Evolutionary conservation across 148 eudicot genomes (phyloP), one percentile per base, ranked within the genome.

Genomic region (Vaccinium myrtillus): DNA sequence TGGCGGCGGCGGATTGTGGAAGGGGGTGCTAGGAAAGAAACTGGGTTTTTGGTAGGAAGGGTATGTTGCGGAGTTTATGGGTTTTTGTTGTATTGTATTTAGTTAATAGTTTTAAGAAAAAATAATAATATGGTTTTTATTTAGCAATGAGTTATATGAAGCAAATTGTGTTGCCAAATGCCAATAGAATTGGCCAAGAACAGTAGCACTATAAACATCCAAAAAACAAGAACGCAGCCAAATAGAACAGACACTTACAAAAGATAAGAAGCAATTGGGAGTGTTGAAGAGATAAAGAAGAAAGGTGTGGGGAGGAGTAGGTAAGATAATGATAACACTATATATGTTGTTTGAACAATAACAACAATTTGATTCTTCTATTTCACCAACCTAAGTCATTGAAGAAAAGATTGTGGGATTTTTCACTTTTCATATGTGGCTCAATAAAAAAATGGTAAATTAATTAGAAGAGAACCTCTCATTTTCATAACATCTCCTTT

Each of bases 301-400:
- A 48, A 79, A 79, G 13, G 67, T 11, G n/a, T 23, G 21, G 15
- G 67, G 82, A 30, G n/a, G n/a, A 78, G 67, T 30, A 32, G 82
- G 67, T 21, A 32, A 79, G 82, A 56, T 30, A 21, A n/a, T 9
- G 32, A 39, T 54, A 65, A 56, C 25, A 1, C 18, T 30, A 78
- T 32, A 32, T 32, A 32, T 53, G 36, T 27, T 25, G 21, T 49
- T 49, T 49, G 56, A 49, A 49, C 8, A 77, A 50, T 49, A 23
- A 49, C 56, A 77, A 77, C 69, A 61, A 23, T 77, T 56, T 50
- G 27, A 21, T 77, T 30, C 58, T 77, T 77, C 53, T n/a, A 23
- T 77, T 50, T 48, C 32, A 77, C 80, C 27, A 77, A 50, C 80
- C n/a, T 14, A 50, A 77, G 39, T 27, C 74, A 27, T n/a, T 3